These are phyloP conservation scores for Drosera spatulata DNA, from an alignment of 179 eudicot species.

Conservation along the genomic window DNA sequence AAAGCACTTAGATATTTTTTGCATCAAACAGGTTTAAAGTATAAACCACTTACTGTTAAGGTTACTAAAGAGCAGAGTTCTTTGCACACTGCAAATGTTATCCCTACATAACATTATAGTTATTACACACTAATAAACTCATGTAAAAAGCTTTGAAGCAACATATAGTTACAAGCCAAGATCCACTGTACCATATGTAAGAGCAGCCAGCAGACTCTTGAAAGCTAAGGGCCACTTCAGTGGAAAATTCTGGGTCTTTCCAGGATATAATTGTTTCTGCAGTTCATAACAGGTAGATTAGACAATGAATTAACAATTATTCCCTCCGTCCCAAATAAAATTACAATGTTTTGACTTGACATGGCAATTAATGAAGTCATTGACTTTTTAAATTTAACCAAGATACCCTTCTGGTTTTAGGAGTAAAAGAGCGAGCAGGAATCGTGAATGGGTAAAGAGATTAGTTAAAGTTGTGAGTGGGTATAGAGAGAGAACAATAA, in stretches of 20 bases:
- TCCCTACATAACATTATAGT: constrained; percentile 56
- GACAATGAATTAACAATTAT: too few species aligned
- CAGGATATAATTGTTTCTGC: constrained; percentile 97
- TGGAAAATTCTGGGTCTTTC: constrained; percentile 85
- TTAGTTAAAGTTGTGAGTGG: too few species aligned
- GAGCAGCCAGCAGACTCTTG: constrained; percentile 93
- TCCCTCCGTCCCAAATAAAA: too few species aligned
- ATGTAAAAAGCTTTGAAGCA: background rate
- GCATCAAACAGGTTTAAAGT: background rate
- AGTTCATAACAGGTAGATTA: too few species aligned
- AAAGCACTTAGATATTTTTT: background rate
- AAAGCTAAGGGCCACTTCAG: constrained; percentile 96
- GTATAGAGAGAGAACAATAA: too few species aligned
- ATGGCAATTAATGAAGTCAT: too few species aligned
- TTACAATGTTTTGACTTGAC: too few species aligned
- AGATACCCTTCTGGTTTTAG: too few species aligned
- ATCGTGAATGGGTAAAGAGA: too few species aligned
- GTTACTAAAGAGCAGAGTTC: constrained; percentile 56
- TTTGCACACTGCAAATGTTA: constrained; percentile 64
- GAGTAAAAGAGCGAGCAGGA: too few species aligned
- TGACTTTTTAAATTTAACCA: too few species aligned
- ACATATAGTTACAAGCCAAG: constrained; percentile 1
- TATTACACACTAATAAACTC: background rate
- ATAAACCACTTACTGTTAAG: constrained; percentile 57
- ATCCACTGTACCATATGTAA: constrained; percentile 60